phyloP scores from a whole-genome alignment of 495 filamentous ascomycete species.

The Hyaloscypha hepaticicola region DNA sequence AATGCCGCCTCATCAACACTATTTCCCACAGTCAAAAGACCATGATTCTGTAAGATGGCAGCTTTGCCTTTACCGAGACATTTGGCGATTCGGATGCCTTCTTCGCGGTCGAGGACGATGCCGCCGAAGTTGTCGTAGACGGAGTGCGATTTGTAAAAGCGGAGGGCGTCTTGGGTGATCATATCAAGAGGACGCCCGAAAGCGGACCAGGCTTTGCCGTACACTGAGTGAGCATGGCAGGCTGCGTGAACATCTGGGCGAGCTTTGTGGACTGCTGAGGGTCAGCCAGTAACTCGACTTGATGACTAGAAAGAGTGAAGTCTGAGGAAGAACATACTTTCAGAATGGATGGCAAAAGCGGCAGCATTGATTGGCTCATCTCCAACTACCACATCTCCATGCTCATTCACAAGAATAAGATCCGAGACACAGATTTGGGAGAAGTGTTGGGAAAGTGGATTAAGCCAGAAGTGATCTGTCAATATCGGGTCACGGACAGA shows the following conservation, averaged over 20 bases:
- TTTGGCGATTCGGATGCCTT: slow-evolving; percentile 57
- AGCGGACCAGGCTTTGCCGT: slow-evolving; percentile 49
- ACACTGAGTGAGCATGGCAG: slow-evolving; percentile 49
- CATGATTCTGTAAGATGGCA: slow-evolving; percentile 68
- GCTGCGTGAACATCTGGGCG: slow-evolving; percentile 50
- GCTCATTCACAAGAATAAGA: slow-evolving; percentile 53
- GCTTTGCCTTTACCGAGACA: slow-evolving; percentile 62
- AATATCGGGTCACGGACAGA: slow-evolving; percentile 46
- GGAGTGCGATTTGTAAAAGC: slow-evolving; percentile 52
- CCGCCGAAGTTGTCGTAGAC: slow-evolving; percentile 37
- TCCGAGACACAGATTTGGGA: slow-evolving; percentile 49
- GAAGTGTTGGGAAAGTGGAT: slow-evolving; percentile 58
- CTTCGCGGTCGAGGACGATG: slow-evolving; percentile 60
- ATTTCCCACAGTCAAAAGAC: slow-evolving; percentile 60
- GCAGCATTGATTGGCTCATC: slow-evolving; percentile 37
- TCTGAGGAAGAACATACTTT: slow-evolving; percentile 59
- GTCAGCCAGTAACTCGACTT: neutral
- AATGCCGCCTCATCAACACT: slow-evolving; percentile 68
- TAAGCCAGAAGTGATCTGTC: slow-evolving; percentile 53
- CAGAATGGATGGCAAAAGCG: slow-evolving; percentile 42
- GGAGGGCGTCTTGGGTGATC: slow-evolving; percentile 51
- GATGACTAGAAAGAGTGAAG: slow-evolving; percentile 35
- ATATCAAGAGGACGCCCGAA: slow-evolving; percentile 51
- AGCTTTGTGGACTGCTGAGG: slow-evolving; percentile 42
- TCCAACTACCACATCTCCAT: slow-evolving; percentile 47